A percentile compares a stretch with the other conserved stretches of the same genome.
Conservation (phyloP, 208 protist genomes). For the Leishmania braziliensis region DNA sequence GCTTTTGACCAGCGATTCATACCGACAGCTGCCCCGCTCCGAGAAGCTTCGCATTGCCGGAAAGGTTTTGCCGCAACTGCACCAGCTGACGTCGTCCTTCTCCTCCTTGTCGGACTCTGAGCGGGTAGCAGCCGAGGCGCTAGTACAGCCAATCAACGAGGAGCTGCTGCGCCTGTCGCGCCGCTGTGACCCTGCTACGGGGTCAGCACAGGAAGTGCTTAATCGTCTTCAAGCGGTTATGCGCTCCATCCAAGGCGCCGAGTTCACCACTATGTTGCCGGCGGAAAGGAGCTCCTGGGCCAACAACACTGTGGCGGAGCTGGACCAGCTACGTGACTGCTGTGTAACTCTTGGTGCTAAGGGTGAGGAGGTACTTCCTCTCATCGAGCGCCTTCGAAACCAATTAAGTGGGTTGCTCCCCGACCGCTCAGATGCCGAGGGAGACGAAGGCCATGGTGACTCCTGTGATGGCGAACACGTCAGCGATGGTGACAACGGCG, state of each 20-base stretch:
- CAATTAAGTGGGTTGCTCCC: conserved; percentile 23
- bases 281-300: conserved; percentile 34
- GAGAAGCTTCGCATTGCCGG: conserved; percentile 34
- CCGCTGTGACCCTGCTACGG: not conserved
- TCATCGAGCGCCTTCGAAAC: conserved; percentile 30
- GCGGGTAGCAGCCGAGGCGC: conserved; percentile 33
- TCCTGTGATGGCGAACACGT: not conserved
- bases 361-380: conserved; percentile 28
- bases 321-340: conserved; percentile 30
- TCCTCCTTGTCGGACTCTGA: conserved; percentile 40
- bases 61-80: conserved; percentile 49
- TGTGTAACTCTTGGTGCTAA: conserved; percentile 33
- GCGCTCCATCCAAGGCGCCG: conserved; percentile 37
- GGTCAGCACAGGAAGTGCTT: conserved; percentile 30
- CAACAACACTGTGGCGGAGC: conserved; percentile 16
- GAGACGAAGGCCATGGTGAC: not conserved
- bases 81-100: conserved; percentile 43
- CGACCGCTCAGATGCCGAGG: not conserved
- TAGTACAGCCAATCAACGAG: conserved; percentile 53
- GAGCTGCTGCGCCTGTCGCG: conserved; percentile 22
- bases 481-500: not conserved
- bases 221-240: conserved; percentile 47
- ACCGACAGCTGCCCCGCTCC: conserved; percentile 30
- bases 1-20: conserved; percentile 42
- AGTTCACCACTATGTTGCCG: conserved; percentile 36